Evolutionary conservation across 2,329 filamentous ascomycete species (phyloP).

Genomic region (Colletotrichum siamense): DNA sequence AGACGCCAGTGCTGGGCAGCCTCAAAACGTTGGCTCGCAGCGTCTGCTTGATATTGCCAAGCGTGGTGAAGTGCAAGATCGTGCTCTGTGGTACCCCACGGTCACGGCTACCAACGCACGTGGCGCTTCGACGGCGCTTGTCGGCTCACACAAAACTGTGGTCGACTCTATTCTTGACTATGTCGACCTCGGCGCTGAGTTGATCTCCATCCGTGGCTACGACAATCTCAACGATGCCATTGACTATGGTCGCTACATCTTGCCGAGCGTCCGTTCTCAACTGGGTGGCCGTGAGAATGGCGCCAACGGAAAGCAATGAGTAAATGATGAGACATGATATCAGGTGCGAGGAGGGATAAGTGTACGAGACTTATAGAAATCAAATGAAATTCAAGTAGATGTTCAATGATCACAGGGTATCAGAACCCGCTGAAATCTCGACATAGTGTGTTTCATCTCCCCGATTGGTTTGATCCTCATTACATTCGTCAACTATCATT

Average conservation of each 20-base stretch:
- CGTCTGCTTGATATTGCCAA: slow-evolving; percentile 62
- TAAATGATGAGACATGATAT: neutral
- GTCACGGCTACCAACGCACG: slow-evolving; percentile 65
- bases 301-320: neutral
- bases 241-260: slow-evolving; percentile 62
- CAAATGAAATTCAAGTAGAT: neutral
- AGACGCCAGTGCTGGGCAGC: slow-evolving; percentile 35
- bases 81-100: slow-evolving; percentile 68
- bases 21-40: slow-evolving; percentile 66
- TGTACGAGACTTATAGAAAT: neutral
- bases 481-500: neutral
- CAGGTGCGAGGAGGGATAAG: neutral
- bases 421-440: neutral
- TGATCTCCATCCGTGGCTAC: slow-evolving; percentile 66
- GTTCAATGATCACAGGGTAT: rapidly evolving
- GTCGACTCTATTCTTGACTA: slow-evolving; percentile 62
- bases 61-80: slow-evolving; percentile 62
- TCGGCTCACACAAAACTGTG: slow-evolving; percentile 59
- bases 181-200: slow-evolving; percentile 58
- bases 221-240: slow-evolving; percentile 66
- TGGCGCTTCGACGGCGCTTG: slow-evolving; percentile 64
- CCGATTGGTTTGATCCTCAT: neutral
- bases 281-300: slow-evolving; percentile 29
- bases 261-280: slow-evolving; percentile 53
- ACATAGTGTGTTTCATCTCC: neutral